phyloP scores from a whole-genome alignment of 2,329 filamentous ascomycete species.

The Hirsutella thompsonii region DNA sequence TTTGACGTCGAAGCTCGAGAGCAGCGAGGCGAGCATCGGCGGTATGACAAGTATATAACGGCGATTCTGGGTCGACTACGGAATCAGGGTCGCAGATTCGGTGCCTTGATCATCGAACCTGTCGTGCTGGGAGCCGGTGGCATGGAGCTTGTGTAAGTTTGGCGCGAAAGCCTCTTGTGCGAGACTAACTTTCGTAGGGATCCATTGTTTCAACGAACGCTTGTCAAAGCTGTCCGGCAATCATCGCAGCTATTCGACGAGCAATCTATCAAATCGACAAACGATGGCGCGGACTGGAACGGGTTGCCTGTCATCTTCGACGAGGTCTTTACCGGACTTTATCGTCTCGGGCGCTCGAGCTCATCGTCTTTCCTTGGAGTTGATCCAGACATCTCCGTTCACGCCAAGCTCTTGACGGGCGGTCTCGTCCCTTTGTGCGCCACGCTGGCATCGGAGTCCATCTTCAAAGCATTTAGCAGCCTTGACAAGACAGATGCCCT shows the following conservation, averaged over 20 bases:
- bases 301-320: slow-evolving; percentile 73
- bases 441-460: slow-evolving; percentile 59
- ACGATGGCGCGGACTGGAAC: slow-evolving; percentile 38
- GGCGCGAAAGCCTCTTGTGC: not conserved
- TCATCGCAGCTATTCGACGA: slow-evolving; percentile 42
- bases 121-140: slow-evolving; percentile 71
- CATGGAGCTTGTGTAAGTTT: slow-evolving; percentile 62
- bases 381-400: slow-evolving; percentile 63
- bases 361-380: slow-evolving; percentile 56
- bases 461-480: slow-evolving; percentile 60
- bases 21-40: slow-evolving; percentile 26
- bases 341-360: slow-evolving; percentile 63
- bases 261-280: slow-evolving; percentile 2
- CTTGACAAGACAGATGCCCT: slow-evolving; percentile 66
- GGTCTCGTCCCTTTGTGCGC: slow-evolving; percentile 66
- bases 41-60: slow-evolving; percentile 49
- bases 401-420: slow-evolving; percentile 75
- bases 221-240: slow-evolving; percentile 53
- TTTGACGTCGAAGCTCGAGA: slow-evolving; percentile 45
- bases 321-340: slow-evolving; percentile 78
- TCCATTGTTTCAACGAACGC: slow-evolving; percentile 64
- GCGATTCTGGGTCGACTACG: slow-evolving; percentile 37
- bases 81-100: slow-evolving; percentile 51
- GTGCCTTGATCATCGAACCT: slow-evolving; percentile 69
- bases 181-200: slow-evolving; percentile 35